phyloP scores from a whole-genome alignment of 441 rosid genomes.

The Populus hybrid region DNA sequence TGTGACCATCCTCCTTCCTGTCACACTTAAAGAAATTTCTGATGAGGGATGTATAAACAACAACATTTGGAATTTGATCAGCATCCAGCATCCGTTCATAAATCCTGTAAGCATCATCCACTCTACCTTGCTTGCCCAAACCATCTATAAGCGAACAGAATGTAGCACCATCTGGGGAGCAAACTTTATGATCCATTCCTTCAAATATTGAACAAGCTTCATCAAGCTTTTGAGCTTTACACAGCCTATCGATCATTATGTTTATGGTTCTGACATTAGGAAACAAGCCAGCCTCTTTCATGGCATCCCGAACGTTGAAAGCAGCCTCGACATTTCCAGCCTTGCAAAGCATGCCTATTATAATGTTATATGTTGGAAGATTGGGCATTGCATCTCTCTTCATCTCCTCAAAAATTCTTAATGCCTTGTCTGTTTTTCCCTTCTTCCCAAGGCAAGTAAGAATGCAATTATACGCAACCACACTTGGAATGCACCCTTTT shows the following conservation, averaged over 20 bases:
- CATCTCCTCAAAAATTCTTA: constrained; percentile 76
- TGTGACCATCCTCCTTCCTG: constrained; percentile 92
- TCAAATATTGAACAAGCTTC: constrained; percentile 77
- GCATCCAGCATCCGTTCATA: constrained; percentile 84
- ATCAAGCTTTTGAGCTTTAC: constrained; percentile 81
- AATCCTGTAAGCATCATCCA: constrained; percentile 81
- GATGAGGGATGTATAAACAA: constrained; percentile 80
- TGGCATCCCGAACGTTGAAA: constrained; percentile 65
- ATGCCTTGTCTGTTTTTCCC: constrained; percentile 64
- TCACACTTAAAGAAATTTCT: constrained; percentile 76
- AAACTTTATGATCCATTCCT: constrained; percentile 68
- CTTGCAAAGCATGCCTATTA: constrained; percentile 78
- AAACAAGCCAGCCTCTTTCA: constrained; percentile 82
- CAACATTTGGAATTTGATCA: constrained; percentile 52
- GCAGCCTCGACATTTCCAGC: constrained; percentile 71
- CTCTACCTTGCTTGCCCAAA: constrained; percentile 79
- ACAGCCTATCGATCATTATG: constrained; percentile 89
- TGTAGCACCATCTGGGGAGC: constrained; percentile 73
- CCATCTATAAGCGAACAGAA: constrained; percentile 92
- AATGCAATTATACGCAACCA: constrained; percentile 82
- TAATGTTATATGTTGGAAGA: constrained; percentile 68
- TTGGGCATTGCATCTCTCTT: constrained; percentile 79
- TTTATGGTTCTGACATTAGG: constrained; percentile 82
- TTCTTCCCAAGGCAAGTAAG: constrained; percentile 84
- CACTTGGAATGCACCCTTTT: constrained; percentile 89